Evolutionary conservation across 2,329 filamentous ascomycete genomes (phyloP).

Genomic region (Fusarium veterinarium): DNA sequence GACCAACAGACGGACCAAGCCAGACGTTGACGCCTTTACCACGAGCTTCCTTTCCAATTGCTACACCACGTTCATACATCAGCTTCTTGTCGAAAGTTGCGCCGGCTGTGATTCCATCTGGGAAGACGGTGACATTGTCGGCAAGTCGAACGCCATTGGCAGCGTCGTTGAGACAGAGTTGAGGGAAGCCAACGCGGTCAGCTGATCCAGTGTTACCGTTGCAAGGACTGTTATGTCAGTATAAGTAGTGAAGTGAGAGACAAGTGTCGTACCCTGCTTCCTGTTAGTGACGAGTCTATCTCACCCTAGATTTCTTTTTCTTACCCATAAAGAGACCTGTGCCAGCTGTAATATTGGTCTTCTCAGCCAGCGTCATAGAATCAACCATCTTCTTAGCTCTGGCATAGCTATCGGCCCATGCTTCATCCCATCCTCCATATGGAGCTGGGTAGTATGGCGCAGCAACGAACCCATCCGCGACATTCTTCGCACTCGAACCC

Average conservation of each 20-base stretch:
- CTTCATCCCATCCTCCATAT: conserved; percentile 75
- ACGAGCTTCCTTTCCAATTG: conserved; percentile 76
- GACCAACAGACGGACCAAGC: conserved; percentile 76
- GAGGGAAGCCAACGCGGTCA: conserved; percentile 75
- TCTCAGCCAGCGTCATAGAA: conserved; percentile 83
- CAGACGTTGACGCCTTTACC: conserved; percentile 79
- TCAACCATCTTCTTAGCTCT: conserved; percentile 77
- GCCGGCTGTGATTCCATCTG: conserved; percentile 80
- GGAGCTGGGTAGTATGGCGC: conserved; percentile 77
- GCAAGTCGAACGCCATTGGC: conserved; percentile 78
- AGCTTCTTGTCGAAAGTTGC: conserved; percentile 80
- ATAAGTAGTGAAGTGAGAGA: accelerated
- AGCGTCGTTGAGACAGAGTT: conserved; percentile 77
- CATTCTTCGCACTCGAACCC: background rate
- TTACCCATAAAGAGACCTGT: conserved; percentile 77
- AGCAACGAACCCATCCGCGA: conserved; percentile 51
- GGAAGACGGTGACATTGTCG: conserved; percentile 81
- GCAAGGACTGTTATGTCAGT: conserved; percentile 64
- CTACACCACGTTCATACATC: conserved; percentile 75
- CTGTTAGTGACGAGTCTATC: background rate
- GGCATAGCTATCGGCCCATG: conserved; percentile 76
- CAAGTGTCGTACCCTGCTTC: conserved; percentile 16
- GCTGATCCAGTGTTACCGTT: conserved; percentile 82
- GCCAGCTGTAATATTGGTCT: conserved; percentile 80
- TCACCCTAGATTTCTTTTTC: background rate